Evolutionary conservation across 129 eudicot genomes (phyloP).

Genomic region (Logfia minima): DNA sequence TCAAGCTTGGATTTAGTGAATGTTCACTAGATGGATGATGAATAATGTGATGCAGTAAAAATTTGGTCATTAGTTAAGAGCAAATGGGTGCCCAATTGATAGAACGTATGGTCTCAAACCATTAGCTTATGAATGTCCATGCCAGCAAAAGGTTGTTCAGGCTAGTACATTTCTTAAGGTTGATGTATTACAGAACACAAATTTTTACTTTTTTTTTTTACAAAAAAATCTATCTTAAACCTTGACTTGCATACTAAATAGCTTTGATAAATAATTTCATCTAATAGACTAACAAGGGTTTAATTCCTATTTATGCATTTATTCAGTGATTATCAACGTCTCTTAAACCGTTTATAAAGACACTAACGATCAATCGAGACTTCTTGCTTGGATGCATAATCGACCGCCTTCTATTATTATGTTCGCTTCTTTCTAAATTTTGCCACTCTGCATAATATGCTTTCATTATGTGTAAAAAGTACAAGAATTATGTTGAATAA

Average conservation of each 20-base stretch:
- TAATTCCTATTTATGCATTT: neutral
- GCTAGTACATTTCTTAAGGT: neutral
- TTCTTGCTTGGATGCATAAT: neutral
- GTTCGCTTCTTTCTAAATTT: neutral
- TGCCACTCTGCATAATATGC: neutral
- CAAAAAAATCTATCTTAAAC: too few relatives aligned
- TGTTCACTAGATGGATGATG: neutral
- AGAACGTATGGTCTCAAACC: conserved; percentile 3
- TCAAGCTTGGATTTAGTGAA: neutral
- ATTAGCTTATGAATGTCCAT: neutral
- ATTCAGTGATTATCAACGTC: too few relatives aligned
- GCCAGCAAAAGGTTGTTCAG: neutral
- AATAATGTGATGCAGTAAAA: neutral
- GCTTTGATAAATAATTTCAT: neutral
- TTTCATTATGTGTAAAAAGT: neutral
- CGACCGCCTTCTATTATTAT: neutral
- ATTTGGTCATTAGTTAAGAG: too few relatives aligned
- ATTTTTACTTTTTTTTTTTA: too few relatives aligned
- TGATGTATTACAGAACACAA: neutral
- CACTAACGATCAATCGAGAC: neutral
- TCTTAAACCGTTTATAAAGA: neutral
- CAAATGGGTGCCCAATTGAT: conserved; percentile 2
- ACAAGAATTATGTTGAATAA: too few relatives aligned
- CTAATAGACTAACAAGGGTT: neutral
- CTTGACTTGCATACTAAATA: neutral